Conservation (phyloP, 306 rosid genomes). For the Astragalus membranaceus region DNA sequence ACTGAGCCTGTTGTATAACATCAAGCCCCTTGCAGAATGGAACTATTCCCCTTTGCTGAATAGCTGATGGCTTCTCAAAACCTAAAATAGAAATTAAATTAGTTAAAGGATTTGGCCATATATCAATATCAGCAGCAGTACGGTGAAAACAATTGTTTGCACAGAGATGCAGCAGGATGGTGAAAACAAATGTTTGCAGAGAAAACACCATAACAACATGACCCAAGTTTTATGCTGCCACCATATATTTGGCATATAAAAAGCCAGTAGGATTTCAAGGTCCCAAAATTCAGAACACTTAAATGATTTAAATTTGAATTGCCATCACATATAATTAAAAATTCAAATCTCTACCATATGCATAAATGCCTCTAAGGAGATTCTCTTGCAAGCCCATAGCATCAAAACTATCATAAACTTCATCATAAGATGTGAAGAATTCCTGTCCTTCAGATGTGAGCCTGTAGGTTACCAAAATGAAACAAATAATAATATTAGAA, state of each 20-base stretch:
- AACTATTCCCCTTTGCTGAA: slow-evolving; percentile 80
- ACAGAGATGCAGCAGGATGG: not conserved
- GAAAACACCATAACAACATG: not conserved
- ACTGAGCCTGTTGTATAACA: too few species aligned
- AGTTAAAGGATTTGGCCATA: not conserved
- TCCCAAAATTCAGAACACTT: not conserved
- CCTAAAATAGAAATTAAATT: slow-evolving; percentile 24
- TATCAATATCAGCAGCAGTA: not conserved
- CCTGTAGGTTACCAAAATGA: slow-evolving; percentile 25
- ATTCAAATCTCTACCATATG: slow-evolving; percentile 53
- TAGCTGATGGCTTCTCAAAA: slow-evolving; percentile 73
- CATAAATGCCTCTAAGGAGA: slow-evolving; percentile 88
- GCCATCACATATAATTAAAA: slow-evolving; percentile 27
- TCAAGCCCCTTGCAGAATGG: slow-evolving; percentile 40
- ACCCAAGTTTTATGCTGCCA: not conserved
- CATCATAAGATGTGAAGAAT: slow-evolving; percentile 75
- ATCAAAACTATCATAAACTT: slow-evolving; percentile 80
- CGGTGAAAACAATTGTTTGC: not conserved
- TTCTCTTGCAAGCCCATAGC: slow-evolving; percentile 80
- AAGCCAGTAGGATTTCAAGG: not conserved
- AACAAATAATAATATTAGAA: slow-evolving; percentile 4
- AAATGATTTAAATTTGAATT: not conserved
- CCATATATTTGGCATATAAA: not conserved
- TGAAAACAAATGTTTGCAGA: too few species aligned
- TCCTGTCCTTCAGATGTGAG: slow-evolving; percentile 74